Evolutionary conservation across 2,329 filamentous ascomycete species (phyloP), one percentile per base, ranked within the genome.

Genomic region (Ceratocystis variospora): DNA sequence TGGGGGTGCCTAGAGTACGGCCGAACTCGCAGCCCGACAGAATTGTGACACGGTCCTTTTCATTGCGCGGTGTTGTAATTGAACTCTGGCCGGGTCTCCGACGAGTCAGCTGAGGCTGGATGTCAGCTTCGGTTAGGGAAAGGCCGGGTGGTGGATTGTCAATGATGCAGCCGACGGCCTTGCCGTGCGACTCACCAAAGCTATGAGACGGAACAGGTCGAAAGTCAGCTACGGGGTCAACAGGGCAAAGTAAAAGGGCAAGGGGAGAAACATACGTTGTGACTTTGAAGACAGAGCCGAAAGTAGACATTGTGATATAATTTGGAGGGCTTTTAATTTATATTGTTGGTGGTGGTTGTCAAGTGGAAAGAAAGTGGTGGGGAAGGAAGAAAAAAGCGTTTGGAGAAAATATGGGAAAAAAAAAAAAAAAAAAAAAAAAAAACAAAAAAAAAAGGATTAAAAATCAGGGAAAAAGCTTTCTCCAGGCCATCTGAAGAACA

Each of bases 81-180:
- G 86, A 85, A 71, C 86, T 90, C 77, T 99, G 93, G 57, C 93
- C 93, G 4, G 93, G 93, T 68, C 93, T 84, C 68, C 93, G 84
- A 70, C 93, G 87, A 69, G 88, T 95, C 84, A 97, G 89, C 78
- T 96, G 91, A 62, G 91, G 91, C 78, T 99, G 93, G 74, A 97
- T 95, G 73, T 95, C 90, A 65, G 79, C 81, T 77, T 96, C 92
- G 69, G 84, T 88, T 75, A 97, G 85, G 72, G 86, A 79, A 81
- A 97, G 87, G 72, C 90, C 89, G 15, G 94, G 92, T 45, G 93
- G 94, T 73, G 86, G 89, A 72, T 91, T 91, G 75, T 97, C 93
- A 77, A 97, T 87, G 73, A 97, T 96, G 79, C 90, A 95, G 73
- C 91, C 92, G 72, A 97, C 91, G 41, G 88, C 93, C 73, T 87